Base-by-base conservation (phyloP, 805 yeast genomes). In the Cyberlindnera misumaiensis region DNA sequence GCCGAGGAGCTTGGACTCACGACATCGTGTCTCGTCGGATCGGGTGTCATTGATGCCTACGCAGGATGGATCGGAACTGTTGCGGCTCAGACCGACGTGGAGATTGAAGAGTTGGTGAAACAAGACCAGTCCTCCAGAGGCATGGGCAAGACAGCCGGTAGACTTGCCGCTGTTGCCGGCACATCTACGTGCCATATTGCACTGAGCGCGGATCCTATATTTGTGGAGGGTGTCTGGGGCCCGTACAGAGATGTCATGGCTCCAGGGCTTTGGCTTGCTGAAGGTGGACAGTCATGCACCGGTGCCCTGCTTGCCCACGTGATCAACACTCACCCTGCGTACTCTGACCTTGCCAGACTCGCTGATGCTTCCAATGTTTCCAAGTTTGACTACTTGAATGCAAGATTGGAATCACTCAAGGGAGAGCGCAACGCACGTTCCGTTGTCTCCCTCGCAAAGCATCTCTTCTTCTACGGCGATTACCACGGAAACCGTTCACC, bases 41-140 rank as follows among this genome's bases (percentile, higher is more conserved):
- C 94, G 1, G 97, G 96, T 56, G 95, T 93, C 28, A 93, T 93
- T 56, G 98, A 93, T 59, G 97, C 97, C 5, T 93, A 93, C 57
- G 95, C 97, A 4, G 98, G 98, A 32, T 93, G 97, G 97, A 77
- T 93, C 40, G 98, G 98, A 40, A 93, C 97, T 1, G 96, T 90
- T 42, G 98, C 97, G 20, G 95, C 95, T 1, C 78, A 80, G 49
- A 79, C 87, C 5, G 85, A 82, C 46, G 55, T 64, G 5, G 67
- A 55, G 17, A 57, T 70, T 24, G 69, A 79, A 39, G 75, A 76
- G 0, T 63, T 64, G n/a, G 67, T 65, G 4, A 71, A 73, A 41
- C 69, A 68, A 43, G 80, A 75, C 42, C 59, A 67, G 32, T 65
- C 64, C 30, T 56, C 59, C 28, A 39, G 41, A 3, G 75, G 76